These are phyloP conservation scores for Cystobasidium onofrii DNA, from an alignment of 768 basidiomycete genomes.

Conservation along the genomic window DNA sequence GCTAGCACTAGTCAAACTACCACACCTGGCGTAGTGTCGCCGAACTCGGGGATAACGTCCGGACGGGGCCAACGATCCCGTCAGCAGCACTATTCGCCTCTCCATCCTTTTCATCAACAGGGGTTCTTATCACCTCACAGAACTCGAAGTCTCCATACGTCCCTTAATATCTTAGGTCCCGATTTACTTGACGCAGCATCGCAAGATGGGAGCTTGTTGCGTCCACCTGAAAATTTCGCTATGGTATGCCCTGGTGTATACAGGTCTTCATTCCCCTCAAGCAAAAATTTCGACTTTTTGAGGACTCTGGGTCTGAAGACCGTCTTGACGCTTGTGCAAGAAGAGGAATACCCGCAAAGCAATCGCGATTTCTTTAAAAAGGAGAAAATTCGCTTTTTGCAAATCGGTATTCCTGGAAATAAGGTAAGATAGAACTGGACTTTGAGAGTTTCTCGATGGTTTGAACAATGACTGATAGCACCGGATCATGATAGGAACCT, in stretches of 20 bases:
- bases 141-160: not conserved
- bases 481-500: conserved; percentile 34
- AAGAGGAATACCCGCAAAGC: conserved; percentile 46
- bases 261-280: conserved; percentile 45
- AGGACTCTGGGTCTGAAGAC: conserved; percentile 46
- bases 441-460: not conserved
- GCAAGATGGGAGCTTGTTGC: not conserved
- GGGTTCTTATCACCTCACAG: not conserved
- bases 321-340: conserved; percentile 46
- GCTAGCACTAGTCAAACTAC: not conserved
- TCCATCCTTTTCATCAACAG: not conserved
- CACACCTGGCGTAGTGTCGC: not conserved
- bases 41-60: not conserved
- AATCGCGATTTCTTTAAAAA: conserved; percentile 46
- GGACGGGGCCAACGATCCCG: not conserved
- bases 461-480: not conserved
- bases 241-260: conserved; percentile 45
- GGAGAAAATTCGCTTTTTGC: conserved; percentile 46
- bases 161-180: not conserved
- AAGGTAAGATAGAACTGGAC: conserved; percentile 39
- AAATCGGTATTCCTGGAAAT: conserved; percentile 48
- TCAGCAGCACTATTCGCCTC: not conserved
- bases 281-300: conserved; percentile 46
- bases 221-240: conserved; percentile 47
- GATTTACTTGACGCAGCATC: not conserved